Base-by-base conservation (phyloP, 179 eudicot species). In the Heliamphora pulchella region DNA sequence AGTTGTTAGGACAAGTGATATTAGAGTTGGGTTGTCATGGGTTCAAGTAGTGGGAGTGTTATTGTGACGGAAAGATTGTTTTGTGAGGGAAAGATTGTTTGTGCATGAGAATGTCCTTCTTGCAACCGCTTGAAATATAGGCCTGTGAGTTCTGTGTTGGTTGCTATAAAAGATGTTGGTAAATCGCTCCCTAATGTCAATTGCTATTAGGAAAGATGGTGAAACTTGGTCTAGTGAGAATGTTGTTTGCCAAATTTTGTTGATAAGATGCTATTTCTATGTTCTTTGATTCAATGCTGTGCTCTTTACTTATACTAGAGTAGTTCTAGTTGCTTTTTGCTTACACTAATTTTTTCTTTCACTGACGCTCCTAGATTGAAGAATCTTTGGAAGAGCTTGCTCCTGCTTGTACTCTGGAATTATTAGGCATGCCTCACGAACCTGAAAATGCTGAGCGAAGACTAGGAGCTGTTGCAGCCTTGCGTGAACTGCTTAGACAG, bases 311-410 rank as follows among this genome's bases (percentile, higher is more conserved):
- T 44, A 31, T 48, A 15, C 47, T 13, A n/a, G 72, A 59, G 9
- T 50, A 58, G 53, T 41, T 70, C 13, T 65, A 10, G 68, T 75
- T 70, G 75, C 77, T 70, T 75, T 77, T 14, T 72, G 78, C 76
- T 72, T 50, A 53, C 8, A 15, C 5, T 63, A 5, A 2, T 15
- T 20, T 3, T n/a, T 39, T 76, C 5, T 79, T 88, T 75, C 57
- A 58, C 65, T 78, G 68, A 78, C 64, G 41, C 59, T 50, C 59
- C 64, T 76, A 96, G 99, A 96, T 96, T 71, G 99, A 94, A 87
- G 97, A 89, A 84, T 96, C 98, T 69, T 86, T 96, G 90, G 98
- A 96, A 83, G 92, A 85, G 84, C 92, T 94, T 70, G 98, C 97
- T 13, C 98, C 99, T 87, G 94, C 93, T 69, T 96, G 99, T 86